Evolutionary conservation across 2,329 filamentous ascomycete species (phyloP).

Genomic region (Cytospora chrysosperma): DNA sequence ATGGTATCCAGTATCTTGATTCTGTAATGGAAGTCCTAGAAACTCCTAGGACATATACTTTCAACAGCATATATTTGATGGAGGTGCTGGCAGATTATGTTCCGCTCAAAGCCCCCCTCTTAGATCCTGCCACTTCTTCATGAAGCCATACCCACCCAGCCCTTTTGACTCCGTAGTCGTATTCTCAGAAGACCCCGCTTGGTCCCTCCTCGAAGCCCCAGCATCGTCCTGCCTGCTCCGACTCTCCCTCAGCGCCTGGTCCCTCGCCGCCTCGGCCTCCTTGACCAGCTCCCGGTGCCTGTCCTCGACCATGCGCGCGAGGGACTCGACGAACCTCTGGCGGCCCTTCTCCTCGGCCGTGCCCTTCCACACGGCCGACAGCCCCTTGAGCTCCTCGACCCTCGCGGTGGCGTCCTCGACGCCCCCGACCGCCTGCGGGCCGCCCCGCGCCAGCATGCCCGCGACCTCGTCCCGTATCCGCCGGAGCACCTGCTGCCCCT

Average conservation of each 20-base stretch:
- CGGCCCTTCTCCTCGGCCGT: slow-evolving; percentile 91
- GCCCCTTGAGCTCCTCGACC: slow-evolving; percentile 73
- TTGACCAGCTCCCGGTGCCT: slow-evolving; percentile 53
- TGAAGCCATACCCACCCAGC: slow-evolving; percentile 56
- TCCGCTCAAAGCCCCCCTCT: slow-evolving; percentile 47
- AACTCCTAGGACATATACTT: neutral
- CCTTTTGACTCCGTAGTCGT: slow-evolving; percentile 40
- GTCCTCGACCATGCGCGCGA: slow-evolving; percentile 84
- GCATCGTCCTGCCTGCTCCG: slow-evolving; percentile 34
- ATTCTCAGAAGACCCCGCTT: slow-evolving; percentile 30
- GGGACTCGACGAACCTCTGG: slow-evolving; percentile 73
- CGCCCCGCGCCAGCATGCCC: slow-evolving; percentile 56
- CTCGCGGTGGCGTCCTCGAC: slow-evolving; percentile 71
- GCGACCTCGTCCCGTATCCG: slow-evolving; percentile 70
- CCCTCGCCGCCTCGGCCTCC: slow-evolving; percentile 44
- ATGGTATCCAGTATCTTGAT: neutral
- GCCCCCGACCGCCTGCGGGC: slow-evolving; percentile 54
- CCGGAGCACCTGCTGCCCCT: slow-evolving; percentile 77
- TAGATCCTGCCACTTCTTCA: slow-evolving; percentile 62
- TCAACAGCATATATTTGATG: neutral
- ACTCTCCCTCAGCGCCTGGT: slow-evolving; percentile 31
- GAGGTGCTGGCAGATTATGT: neutral
- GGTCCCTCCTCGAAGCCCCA: slow-evolving; percentile 36
- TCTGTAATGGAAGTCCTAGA: neutral
- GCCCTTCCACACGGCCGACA: slow-evolving; percentile 88